Evolutionary conservation across 345 rosid species (phyloP).

Genomic region (Eucalyptus cloeziana): DNA sequence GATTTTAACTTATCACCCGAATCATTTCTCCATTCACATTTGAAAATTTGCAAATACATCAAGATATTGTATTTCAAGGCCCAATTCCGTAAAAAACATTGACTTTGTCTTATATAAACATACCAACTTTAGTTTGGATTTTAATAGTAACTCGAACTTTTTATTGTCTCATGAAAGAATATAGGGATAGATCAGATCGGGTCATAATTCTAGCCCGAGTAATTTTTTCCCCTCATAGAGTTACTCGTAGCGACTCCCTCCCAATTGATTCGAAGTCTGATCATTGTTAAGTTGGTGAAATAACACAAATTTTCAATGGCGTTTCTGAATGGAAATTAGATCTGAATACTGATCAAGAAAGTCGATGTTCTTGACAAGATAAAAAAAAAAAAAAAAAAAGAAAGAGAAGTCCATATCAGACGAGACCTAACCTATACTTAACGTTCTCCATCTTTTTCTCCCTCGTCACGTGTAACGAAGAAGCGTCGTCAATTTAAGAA

Average conservation of each 20-base stretch:
- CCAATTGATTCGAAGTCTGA: accelerated
- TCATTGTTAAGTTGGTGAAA: accelerated
- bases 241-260: accelerated
- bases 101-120: not conserved
- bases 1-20: not conserved
- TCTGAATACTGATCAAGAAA: accelerated
- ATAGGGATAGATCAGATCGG: accelerated
- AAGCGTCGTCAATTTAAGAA: not conserved
- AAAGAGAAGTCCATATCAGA: too few species aligned
- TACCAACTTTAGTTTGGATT: not conserved
- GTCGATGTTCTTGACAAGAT: not conserved
- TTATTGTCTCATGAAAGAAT: not conserved
- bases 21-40: not conserved
- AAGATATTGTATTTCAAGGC: too few species aligned
- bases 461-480: not conserved
- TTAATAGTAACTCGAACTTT: not conserved
- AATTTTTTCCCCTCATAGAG: not conserved
- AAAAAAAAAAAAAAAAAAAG: not conserved
- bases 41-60: not conserved
- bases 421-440: too few species aligned
- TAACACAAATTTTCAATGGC: too few species aligned
- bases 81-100: not conserved
- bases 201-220: accelerated
- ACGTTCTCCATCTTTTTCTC: not conserved
- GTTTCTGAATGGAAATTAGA: accelerated